phyloP scores from a whole-genome alignment of 306 rosid species.

The Prunus armeniaca region DNA sequence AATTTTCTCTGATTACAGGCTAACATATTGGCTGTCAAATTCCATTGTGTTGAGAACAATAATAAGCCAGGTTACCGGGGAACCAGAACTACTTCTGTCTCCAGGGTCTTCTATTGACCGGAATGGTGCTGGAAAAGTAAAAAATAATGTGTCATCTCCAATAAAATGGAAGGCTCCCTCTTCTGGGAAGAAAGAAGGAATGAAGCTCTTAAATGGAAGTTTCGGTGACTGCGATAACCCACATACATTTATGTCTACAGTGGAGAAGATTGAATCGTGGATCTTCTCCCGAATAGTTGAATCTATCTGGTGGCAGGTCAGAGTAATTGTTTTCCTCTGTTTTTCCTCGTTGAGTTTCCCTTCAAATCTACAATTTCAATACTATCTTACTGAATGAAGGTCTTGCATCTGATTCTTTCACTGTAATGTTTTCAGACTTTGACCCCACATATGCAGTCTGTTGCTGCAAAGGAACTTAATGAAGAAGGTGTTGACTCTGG shows the following conservation, averaged over 20 bases:
- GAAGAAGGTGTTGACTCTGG: constrained; percentile 34
- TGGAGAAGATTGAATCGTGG: constrained; percentile 91
- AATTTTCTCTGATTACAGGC: constrained; percentile 47
- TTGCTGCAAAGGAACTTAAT: constrained; percentile 39
- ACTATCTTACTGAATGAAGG: background rate
- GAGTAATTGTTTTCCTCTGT: constrained; percentile 4
- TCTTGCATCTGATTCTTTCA: constrained; percentile 12
- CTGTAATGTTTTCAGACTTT: constrained; percentile 55
- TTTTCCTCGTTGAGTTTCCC: constrained; percentile 6
- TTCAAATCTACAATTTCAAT: constrained; percentile 7
- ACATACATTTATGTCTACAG: constrained; percentile 50
- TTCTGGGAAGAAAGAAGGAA: constrained; percentile 43
- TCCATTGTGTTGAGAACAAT: constrained; percentile 74
- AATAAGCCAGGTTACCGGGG: constrained; percentile 50
- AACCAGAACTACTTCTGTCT: constrained; percentile 27
- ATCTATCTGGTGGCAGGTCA: constrained; percentile 99
- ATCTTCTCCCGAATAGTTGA: constrained; percentile 91
- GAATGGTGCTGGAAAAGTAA: constrained; percentile 47
- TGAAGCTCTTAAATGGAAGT: constrained; percentile 34
- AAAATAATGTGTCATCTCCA: constrained; percentile 38
- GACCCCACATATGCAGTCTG: constrained; percentile 88
- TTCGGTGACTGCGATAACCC: constrained; percentile 63
- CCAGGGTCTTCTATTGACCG: constrained; percentile 41
- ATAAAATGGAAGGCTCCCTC: constrained; percentile 64
- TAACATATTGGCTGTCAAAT: constrained; percentile 92